phyloP scores from a whole-genome alignment of 1,284 basidiomycete genomes.

The Anthracocystis panici-leucophaei region DNA sequence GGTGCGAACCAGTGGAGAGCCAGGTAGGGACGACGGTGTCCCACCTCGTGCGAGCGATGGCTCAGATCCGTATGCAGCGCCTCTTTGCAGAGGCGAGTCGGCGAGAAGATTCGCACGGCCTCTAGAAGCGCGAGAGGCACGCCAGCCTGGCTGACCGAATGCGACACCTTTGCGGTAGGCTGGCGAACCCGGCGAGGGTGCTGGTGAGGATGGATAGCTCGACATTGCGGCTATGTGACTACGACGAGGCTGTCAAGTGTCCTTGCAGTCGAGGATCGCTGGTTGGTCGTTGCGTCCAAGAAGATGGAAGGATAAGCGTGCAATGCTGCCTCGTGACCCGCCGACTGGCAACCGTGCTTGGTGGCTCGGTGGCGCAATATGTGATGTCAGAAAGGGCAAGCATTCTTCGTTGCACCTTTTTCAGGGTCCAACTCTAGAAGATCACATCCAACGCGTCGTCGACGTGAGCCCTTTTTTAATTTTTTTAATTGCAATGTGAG shows the following conservation, averaged over 20 bases:
- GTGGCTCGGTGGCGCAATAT: neutral
- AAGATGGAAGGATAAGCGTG: neutral
- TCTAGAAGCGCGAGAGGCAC: constrained; percentile 41
- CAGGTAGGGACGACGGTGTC: constrained; percentile 22
- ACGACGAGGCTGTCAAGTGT: neutral
- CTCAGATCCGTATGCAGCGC: constrained; percentile 6
- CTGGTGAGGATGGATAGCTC: constrained; percentile 32
- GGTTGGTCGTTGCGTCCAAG: neutral
- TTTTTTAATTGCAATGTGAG: neutral
- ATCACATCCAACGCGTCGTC: constrained; percentile 18
- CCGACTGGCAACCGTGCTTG: neutral
- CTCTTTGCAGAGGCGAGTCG: constrained; percentile 32
- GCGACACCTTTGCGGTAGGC: constrained; percentile 52
- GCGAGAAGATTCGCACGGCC: constrained; percentile 25
- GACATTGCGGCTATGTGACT: constrained; percentile 8
- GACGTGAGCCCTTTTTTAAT: neutral
- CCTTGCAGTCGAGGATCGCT: too few species aligned
- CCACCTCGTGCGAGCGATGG: constrained; percentile 21
- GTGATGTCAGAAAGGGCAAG: constrained; percentile 18
- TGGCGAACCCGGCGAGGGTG: constrained; percentile 35
- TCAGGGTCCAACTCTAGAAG: constrained; percentile 32
- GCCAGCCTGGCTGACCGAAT: constrained; percentile 53
- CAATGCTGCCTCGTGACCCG: neutral
- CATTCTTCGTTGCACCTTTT: neutral
- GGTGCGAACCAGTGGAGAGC: constrained; percentile 22